Evolutionary conservation across 1,284 basidiomycete species (phyloP), one percentile per base, ranked within the genome.

Genomic region (Trametes versicolor): DNA sequence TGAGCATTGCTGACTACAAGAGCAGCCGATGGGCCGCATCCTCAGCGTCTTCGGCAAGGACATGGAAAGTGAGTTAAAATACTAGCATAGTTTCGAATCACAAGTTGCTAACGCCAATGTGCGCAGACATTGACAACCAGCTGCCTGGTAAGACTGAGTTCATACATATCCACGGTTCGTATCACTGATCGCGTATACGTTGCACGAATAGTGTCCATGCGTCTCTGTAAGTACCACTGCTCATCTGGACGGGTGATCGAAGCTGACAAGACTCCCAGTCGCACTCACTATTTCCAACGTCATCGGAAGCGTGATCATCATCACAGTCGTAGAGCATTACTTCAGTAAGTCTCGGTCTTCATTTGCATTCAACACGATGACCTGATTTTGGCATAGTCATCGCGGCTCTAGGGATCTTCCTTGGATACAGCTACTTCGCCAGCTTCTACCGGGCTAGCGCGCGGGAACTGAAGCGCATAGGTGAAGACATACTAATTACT

Each of bases 301-400:
- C 19, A 56, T 87, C 2, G 89, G 89, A 13, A 80, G 89, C 12
- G 79, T 92, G 19, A 74, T 91, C 48, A 85, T 93, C 60, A 89
- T 93, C 66, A 86, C 90, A 0, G 83, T 91, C 29, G 78, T 92
- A 8, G 87, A 90, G 68, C 87, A 88, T 67, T 93, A 91, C 77
- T 93, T 93, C 78, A 80, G 85, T 87, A 65, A 73, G 83, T 75
- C 3, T 34, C n/a, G 5, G 3, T 15, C 4, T 17, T 29, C 29
- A 10, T 2, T 12, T 27, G 48, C 4, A 29, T 17, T 5, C 3
- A 25, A 5, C 6, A 10, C 48, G 17, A 1, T 32, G 29, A 32
- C 32, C 13, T 39, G 12, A 56, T 29, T 2, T 6, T 8, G 12
- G 27, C 36, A 25, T 29, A 85, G 85, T 91, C 57, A 82, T 87